Evolutionary conservation across 2,329 filamentous ascomycete genomes (phyloP).

Genomic region (Cordyceps fumosorosea): DNA sequence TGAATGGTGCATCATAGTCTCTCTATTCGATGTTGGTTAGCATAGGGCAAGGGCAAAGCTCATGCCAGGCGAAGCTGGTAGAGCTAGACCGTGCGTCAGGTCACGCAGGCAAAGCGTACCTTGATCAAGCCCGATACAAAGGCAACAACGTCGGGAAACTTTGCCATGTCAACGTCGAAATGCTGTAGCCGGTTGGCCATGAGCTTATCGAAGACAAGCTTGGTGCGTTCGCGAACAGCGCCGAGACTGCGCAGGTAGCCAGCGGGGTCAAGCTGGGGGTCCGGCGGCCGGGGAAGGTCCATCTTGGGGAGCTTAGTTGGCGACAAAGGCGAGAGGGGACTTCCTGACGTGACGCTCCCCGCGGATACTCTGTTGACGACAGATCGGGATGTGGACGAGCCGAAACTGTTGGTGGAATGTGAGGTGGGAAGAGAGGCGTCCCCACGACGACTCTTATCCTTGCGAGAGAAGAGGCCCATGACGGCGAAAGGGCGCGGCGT

Average conservation of each 20-base stretch:
- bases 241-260: constrained; percentile 87
- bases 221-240: constrained; percentile 74
- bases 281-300: constrained; percentile 75
- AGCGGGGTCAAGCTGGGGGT: constrained; percentile 80
- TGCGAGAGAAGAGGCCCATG: constrained; percentile 53
- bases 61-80: neutral
- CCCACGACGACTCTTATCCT: constrained; percentile 42
- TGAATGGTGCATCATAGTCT: constrained; percentile 50
- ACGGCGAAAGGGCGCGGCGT: constrained; percentile 16
- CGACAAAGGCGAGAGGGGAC: constrained; percentile 46
- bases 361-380: constrained; percentile 45
- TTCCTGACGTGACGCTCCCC: constrained; percentile 40
- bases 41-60: neutral
- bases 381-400: constrained; percentile 44
- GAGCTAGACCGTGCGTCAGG: neutral
- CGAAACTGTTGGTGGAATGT: constrained; percentile 44
- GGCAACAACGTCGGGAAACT: constrained; percentile 74
- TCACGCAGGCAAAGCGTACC: constrained; percentile 43
- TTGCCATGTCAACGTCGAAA: constrained; percentile 81
- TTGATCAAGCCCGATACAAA: constrained; percentile 95
- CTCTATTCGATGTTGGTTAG: constrained; percentile 29
- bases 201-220: constrained; percentile 69
- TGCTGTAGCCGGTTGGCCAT: constrained; percentile 71
- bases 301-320: constrained; percentile 60
- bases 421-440: constrained; percentile 36